phyloP scores from a whole-genome alignment of 169 alveolate species.

The Toxoplasma gondii region DNA sequence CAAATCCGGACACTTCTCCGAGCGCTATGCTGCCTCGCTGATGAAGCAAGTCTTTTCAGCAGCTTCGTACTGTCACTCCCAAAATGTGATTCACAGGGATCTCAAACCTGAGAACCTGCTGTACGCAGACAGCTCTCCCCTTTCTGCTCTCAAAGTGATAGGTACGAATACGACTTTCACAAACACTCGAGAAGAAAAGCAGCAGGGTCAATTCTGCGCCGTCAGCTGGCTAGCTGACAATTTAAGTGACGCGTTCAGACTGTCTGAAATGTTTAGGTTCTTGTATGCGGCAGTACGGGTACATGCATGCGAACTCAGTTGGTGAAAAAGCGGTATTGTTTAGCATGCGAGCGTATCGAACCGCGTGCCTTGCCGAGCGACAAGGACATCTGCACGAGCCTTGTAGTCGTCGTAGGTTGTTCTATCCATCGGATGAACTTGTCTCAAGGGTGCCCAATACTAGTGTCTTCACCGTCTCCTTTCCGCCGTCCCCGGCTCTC shows the following conservation, averaged over 20 bases:
- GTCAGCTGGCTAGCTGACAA: neutral
- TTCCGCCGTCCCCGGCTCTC: neutral
- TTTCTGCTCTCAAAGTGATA: conserved; percentile 58
- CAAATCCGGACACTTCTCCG: conserved; percentile 83
- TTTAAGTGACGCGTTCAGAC: neutral
- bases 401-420: no score
- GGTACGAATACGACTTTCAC: neutral
- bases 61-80: conserved; percentile 90
- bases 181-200: neutral
- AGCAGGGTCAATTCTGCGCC: neutral
- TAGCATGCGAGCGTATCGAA: no score
- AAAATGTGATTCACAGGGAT: conserved; percentile 90
- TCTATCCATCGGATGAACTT: neutral
- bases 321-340: no score
- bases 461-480: neutral
- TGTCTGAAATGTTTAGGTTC: no score
- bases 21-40: conserved; percentile 88
- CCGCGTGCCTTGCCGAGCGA: no score
- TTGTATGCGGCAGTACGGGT: no score
- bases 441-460: neutral
- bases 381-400: no score
- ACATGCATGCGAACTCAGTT: no score
- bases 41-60: conserved; percentile 92
- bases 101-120: conserved; percentile 88
- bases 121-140: conserved; percentile 69